A percentile compares a stretch with the other conserved stretches of the same genome.
These are phyloP conservation scores for Daedaleopsis sinensis DNA, from an alignment of 768 basidiomycete species.

Conservation along the genomic window DNA sequence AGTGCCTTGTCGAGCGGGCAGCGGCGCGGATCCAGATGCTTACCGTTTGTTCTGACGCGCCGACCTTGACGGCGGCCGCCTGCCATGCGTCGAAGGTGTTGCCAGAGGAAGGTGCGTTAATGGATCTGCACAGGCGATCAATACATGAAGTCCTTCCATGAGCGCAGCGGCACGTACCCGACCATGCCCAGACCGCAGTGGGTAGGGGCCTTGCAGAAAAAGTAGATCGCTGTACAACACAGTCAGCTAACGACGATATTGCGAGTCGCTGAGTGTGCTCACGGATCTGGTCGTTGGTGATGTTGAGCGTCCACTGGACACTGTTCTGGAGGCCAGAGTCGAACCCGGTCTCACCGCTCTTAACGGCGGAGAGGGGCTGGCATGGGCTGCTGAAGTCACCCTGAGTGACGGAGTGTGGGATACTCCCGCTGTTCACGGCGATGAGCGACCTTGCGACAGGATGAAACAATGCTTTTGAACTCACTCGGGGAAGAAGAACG, in stretches of 20 bases:
- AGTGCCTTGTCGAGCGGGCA: neutral
- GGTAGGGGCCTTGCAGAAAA: constrained; percentile 49
- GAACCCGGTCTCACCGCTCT: constrained; percentile 42
- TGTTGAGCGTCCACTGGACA: constrained; percentile 48
- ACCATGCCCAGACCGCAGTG: constrained; percentile 61
- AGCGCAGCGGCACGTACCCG: constrained; percentile 30
- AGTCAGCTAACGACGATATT: neutral
- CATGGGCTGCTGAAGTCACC: constrained; percentile 31
- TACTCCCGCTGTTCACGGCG: constrained; percentile 1
- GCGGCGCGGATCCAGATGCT: constrained; percentile 11
- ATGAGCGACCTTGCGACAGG: neutral
- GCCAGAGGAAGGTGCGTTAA: constrained; percentile 51
- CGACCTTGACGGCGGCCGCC: constrained; percentile 44
- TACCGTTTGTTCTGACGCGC: constrained; percentile 38
- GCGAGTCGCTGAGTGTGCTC: constrained; percentile 20
- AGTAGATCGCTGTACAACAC: constrained; percentile 51
- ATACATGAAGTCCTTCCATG: neutral
- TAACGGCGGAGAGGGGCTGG: constrained; percentile 42
- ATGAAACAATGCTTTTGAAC: neutral
- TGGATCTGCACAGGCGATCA: constrained; percentile 29
- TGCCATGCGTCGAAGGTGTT: constrained; percentile 46
- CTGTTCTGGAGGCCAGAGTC: constrained; percentile 52
- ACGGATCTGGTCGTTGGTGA: constrained; percentile 52
- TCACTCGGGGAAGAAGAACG: constrained; percentile 56
- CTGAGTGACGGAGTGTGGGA: constrained; percentile 37